A percentile compares a stretch with the other conserved stretches of the same genome.
Evolutionary conservation across 208 protist species (phyloP).

Genomic region (Wallacemonas sp.): DNA sequence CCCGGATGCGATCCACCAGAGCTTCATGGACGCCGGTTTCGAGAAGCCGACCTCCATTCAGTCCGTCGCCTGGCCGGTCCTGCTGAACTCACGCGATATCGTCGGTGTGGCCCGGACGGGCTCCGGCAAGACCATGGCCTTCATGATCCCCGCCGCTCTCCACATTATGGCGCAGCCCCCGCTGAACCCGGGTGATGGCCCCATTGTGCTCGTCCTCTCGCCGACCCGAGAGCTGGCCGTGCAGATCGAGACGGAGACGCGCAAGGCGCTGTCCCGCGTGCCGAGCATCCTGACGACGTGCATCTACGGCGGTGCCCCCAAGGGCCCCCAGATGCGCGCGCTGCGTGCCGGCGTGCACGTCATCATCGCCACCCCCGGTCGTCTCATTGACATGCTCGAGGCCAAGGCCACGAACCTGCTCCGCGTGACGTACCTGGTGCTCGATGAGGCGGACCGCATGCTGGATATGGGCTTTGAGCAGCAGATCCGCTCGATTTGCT

Average conservation of each 20-base stretch:
- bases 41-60: conserved; percentile 88
- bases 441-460: conserved; percentile 99
- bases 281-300: conserved; percentile 69
- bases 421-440: conserved; percentile 97
- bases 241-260: conserved; percentile 90
- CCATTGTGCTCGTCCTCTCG: conserved; percentile 88
- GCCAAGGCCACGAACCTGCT: conserved; percentile 94
- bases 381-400: conserved; percentile 97
- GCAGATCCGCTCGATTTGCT: conserved; percentile 96
- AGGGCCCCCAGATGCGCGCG: conserved; percentile 71
- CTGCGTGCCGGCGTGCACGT: conserved; percentile 83
- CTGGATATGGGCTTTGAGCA: conserved; percentile 99
- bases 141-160: conserved; percentile 90
- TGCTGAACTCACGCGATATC: conserved; percentile 87
- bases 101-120: conserved; percentile 91
- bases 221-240: conserved; percentile 92
- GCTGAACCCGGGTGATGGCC: conserved; percentile 84
- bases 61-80: conserved; percentile 85
- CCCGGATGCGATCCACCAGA: conserved; percentile 75
- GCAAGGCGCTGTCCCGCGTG: conserved; percentile 71
- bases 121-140: conserved; percentile 93
- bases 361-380: conserved; percentile 96
- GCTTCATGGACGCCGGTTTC: conserved; percentile 82
- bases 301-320: conserved; percentile 85
- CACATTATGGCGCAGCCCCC: conserved; percentile 90